Evolutionary conservation across 345 rosid genomes (phyloP).

Genomic region (Populus euphratica): DNA sequence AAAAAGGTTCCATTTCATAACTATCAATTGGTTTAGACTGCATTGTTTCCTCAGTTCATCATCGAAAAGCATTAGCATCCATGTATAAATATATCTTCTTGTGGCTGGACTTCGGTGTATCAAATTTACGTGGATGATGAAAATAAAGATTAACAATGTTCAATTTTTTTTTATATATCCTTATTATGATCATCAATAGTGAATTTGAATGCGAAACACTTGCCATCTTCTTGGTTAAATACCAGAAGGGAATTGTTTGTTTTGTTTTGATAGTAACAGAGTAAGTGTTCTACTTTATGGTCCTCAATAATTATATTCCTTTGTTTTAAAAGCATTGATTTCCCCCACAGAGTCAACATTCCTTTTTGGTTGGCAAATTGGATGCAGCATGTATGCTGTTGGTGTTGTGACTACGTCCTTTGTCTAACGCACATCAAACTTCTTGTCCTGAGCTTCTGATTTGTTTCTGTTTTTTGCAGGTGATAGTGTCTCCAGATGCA

Average conservation of each 20-base stretch:
- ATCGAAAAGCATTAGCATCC: background rate
- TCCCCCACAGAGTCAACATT: background rate
- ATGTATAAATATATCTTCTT: background rate
- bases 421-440: background rate
- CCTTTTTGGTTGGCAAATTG: background rate
- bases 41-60: background rate
- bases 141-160: background rate
- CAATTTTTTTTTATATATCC: background rate
- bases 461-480: slow-evolving; percentile 45
- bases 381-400: background rate
- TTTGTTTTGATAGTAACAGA: background rate
- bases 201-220: background rate
- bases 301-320: background rate
- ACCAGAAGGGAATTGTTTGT: background rate
- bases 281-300: background rate
- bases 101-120: background rate
- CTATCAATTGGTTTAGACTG: background rate
- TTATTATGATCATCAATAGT: background rate
- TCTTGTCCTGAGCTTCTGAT: slow-evolving; percentile 4
- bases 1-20: background rate
- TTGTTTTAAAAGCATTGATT: background rate
- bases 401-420: background rate
- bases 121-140: background rate
- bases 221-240: background rate
- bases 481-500: slow-evolving; percentile 81